Evolutionary conservation across 208 protist species (phyloP).

Genomic region (Acanthamoeba healyi): DNA sequence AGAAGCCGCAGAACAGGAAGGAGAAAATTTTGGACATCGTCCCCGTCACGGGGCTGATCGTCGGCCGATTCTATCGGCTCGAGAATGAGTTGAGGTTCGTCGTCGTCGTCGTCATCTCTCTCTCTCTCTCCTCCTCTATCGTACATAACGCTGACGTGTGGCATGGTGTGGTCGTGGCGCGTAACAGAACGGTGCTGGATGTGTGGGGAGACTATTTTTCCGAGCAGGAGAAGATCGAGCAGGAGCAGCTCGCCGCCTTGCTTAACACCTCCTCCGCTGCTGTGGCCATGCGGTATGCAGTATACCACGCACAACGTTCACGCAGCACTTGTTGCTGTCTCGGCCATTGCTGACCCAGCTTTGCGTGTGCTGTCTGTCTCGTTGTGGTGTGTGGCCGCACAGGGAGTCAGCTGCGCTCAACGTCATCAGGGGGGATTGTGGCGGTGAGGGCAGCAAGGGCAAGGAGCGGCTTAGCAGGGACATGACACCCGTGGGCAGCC

Average conservation of each 20-base stretch:
- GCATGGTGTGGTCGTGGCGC: too few relatives aligned
- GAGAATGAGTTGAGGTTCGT: slow-evolving; percentile 56
- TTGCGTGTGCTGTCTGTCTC: not conserved
- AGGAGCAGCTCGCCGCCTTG: slow-evolving; percentile 3
- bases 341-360: too few relatives aligned
- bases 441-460: not conserved
- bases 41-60: slow-evolving; percentile 54
- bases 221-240: slow-evolving; percentile 40
- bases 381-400: not conserved
- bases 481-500: not conserved
- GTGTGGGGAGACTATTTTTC: slow-evolving; percentile 17
- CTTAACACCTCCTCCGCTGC: not conserved
- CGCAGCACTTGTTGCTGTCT: too few relatives aligned
- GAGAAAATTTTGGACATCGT: slow-evolving; percentile 70
- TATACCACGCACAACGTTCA: too few relatives aligned
- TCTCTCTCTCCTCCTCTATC: not conserved
- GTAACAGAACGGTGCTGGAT: not conserved
- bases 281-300: not conserved
- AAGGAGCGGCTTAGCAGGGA: not conserved
- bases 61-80: slow-evolving; percentile 58
- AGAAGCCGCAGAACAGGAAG: slow-evolving; percentile 67
- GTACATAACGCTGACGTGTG: not conserved
- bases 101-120: not conserved
- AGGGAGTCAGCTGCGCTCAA: not conserved
- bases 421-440: not conserved